Conservation (phyloP, 805 yeast species). For the Ogataea corticis region DNA sequence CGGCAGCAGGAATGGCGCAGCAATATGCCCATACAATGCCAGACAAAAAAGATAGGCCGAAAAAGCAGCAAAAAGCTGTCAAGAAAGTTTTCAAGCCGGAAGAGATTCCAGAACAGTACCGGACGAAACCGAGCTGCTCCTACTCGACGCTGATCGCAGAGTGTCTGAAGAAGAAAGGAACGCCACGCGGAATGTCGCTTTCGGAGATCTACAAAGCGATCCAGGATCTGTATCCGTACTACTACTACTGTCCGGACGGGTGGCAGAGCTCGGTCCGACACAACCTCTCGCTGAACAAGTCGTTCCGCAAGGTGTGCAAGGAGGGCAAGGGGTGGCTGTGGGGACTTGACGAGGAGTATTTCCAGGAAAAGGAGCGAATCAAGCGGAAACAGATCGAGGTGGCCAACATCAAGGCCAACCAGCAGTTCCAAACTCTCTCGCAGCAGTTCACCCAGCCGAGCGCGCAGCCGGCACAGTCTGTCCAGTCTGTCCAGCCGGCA, state of each 20-base stretch:
- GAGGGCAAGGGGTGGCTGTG: conserved; percentile 96
- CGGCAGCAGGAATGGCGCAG: conserved; percentile 17
- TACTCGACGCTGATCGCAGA: conserved; percentile 80
- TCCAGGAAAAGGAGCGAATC: conserved; percentile 72
- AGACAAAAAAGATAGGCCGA: conserved; percentile 30
- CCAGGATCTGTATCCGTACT: conserved; percentile 86
- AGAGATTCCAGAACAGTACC: conserved; percentile 85
- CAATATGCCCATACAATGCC: conserved; percentile 7
- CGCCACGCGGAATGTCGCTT: conserved; percentile 72
- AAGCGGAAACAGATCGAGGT: conserved; percentile 67
- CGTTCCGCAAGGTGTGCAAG: conserved; percentile 76
- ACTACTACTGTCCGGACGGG: conserved; percentile 91
- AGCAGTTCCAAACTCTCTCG: conserved; percentile 17
- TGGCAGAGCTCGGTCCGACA: conserved; percentile 97
- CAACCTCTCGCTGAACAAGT: conserved; percentile 81
- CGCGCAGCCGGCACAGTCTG: conserved; percentile 16
- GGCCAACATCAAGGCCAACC: conserved; percentile 38
- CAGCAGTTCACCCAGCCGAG: conserved; percentile 30
- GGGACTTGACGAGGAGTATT: conserved; percentile 86
- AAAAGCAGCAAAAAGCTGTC: conserved; percentile 51
- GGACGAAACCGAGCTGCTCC: conserved; percentile 81
- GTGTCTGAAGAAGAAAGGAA: conserved; percentile 67
- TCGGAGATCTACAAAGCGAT: conserved; percentile 87
- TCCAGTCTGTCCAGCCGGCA: too few species aligned
- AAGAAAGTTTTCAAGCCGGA: conserved; percentile 72